phyloP scores from a whole-genome alignment of 1,139 yeast genomes.

The Kazachstania sp. region DNA sequence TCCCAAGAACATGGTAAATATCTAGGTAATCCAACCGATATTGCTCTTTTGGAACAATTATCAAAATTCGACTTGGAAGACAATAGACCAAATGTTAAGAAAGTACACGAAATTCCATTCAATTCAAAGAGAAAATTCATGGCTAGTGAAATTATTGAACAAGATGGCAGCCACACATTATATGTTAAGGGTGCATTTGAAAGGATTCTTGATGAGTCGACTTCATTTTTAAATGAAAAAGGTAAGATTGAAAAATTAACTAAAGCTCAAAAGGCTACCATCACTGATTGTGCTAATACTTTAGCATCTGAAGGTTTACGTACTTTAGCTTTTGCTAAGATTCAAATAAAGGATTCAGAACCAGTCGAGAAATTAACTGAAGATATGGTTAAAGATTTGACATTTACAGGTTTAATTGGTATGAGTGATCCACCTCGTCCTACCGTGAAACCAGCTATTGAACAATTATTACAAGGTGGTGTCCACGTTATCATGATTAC shows the following conservation, averaged over 20 bases:
- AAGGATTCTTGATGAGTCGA: conserved; percentile 54
- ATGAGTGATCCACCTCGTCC: conserved; percentile 97
- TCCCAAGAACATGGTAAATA: conserved; percentile 62
- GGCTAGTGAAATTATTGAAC: conserved; percentile 51
- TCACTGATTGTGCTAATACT: conserved; percentile 48
- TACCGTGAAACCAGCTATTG: conserved; percentile 63
- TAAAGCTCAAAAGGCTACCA: conserved; percentile 38
- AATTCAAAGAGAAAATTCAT: conserved; percentile 77
- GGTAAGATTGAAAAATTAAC: conserved; percentile 49
- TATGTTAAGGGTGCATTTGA: conserved; percentile 88
- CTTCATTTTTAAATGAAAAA: conserved; percentile 47
- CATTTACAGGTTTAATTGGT: conserved; percentile 79
- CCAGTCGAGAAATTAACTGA: conserved; percentile 32
- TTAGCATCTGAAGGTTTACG: conserved; percentile 82
- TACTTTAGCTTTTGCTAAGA: conserved; percentile 69
- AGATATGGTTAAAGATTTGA: conserved; percentile 45
- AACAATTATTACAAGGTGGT: conserved; percentile 75
- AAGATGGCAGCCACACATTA: conserved; percentile 52
- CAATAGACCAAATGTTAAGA: conserved; percentile 41
- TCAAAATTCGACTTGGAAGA: conserved; percentile 67
- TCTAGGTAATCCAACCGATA: conserved; percentile 91
- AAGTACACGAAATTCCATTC: conserved; percentile 73
- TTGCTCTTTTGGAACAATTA: conserved; percentile 73
- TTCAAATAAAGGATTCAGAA: conserved; percentile 22
- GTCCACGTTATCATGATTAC: conserved; percentile 96